phyloP scores from a whole-genome alignment of 306 rosid species.

The Cucumis sativus region DNA sequence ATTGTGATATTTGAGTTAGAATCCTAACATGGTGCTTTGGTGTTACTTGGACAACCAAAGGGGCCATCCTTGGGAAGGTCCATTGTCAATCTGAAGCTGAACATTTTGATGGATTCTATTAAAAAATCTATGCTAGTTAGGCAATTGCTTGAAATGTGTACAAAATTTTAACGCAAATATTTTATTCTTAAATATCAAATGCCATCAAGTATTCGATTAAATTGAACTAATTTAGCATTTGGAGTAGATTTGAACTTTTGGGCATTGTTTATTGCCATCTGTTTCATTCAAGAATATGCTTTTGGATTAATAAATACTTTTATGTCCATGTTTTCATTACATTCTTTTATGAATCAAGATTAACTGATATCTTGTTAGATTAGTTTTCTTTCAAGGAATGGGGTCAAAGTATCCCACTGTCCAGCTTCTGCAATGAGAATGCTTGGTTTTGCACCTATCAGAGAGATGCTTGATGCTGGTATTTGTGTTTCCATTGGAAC shows the following conservation, averaged over 20 bases:
- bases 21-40: neutral
- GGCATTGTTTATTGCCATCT: neutral
- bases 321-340: neutral
- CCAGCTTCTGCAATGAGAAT: slow-evolving; percentile 90
- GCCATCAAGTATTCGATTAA: neutral
- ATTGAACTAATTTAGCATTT: neutral
- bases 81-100: neutral
- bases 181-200: neutral
- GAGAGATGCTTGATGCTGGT: slow-evolving; percentile 84
- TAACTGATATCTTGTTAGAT: slow-evolving; percentile 32
- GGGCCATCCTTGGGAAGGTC: neutral
- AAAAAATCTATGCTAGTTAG: neutral
- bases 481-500: slow-evolving; percentile 82
- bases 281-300: neutral
- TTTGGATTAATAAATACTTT: neutral
- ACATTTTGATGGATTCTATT: neutral
- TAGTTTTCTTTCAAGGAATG: slow-evolving; percentile 53
- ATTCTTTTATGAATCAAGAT: slow-evolving; percentile 1
- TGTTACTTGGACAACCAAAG: neutral
- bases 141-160: neutral
- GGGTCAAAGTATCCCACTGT: slow-evolving; percentile 80
- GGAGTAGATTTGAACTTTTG: neutral
- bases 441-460: slow-evolving; percentile 89
- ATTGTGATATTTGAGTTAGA: too few species aligned
- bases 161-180: neutral